These are phyloP conservation scores for Tuber umbilicatum DNA, from an alignment of 495 filamentous ascomycete genomes.

Conservation along the genomic window DNA sequence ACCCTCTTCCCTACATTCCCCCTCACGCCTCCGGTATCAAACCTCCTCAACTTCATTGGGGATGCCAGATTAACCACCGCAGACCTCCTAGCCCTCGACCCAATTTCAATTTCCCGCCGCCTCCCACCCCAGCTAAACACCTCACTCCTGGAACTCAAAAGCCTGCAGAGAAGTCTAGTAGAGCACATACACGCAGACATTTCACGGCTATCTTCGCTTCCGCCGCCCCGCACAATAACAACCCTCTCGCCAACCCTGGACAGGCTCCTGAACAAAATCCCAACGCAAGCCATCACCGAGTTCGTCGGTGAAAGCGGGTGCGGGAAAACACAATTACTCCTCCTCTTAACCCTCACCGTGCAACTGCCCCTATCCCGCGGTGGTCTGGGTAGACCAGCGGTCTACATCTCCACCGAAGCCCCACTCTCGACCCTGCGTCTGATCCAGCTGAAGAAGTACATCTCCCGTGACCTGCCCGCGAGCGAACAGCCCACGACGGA, in stretches of 20 bases:
- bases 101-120: conserved; percentile 68
- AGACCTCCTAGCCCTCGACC: conserved; percentile 80
- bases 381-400: conserved; percentile 60
- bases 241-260: conserved; percentile 72
- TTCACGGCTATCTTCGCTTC: neutral
- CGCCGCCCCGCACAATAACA: conserved; percentile 56
- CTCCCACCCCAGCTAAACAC: conserved; percentile 19
- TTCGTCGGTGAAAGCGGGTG: conserved; percentile 90
- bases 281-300: conserved; percentile 75
- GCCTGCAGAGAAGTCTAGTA: conserved; percentile 59
- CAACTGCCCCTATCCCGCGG: conserved; percentile 60
- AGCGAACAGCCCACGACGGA: conserved; percentile 46
- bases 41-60: conserved; percentile 75
- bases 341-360: conserved; percentile 68
- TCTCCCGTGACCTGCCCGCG: conserved; percentile 49
- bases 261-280: conserved; percentile 75
- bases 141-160: conserved; percentile 62
- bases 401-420: conserved; percentile 96
- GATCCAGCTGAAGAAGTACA: conserved; percentile 61
- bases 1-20: conserved; percentile 73
- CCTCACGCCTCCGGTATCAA: conserved; percentile 57
- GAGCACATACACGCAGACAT: conserved; percentile 39
- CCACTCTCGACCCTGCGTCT: conserved; percentile 74
- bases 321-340: conserved; percentile 92
- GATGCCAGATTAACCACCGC: conserved; percentile 64